Evolutionary conservation across 768 basidiomycete species (phyloP), one percentile per base, ranked within the genome.

Genomic region (Neoboletus brunneissimus): DNA sequence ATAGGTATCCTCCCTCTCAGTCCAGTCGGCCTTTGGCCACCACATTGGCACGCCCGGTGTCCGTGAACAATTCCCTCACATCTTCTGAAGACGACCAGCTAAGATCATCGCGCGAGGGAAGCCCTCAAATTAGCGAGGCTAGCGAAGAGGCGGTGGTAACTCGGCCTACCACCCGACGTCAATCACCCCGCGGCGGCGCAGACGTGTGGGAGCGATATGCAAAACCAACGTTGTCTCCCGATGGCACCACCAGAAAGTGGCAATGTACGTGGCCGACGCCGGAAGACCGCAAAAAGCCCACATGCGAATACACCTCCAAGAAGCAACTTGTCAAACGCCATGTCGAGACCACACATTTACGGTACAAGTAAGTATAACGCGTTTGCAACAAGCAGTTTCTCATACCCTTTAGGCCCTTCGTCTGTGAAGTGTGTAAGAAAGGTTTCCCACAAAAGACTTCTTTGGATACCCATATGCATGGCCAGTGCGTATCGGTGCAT

Each of bases 301-400:
- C 61, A 44, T 82, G 81, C 59, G 66, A 72, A 22, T 81, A 81
- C 58, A 65, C 67, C 34, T 73, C 78, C 25, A 83, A 84, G 64
- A 86, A 83, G 67, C 86, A 87, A 65, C 76, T 86, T 42, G 82
- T 88, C 55, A 87, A 86, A 67, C 78, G 87, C 27, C 87, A 88
- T 67, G 76, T 88, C 46, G 78, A 84, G 67, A 81, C 81, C 10
- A 81, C 79, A 15, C 87, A 88, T 64, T 66, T 88, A 45, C 76
- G 79, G 49, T 76, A 81, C 61, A 84, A 81, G 87, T 84, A 57
- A 57, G 82, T 58, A 40, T 64, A n/a, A 38, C 37, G 38, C 40
- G 32, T 52, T 64, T 44, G 48, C 51, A n/a, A 37, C n/a, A 44
- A 49, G 46, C 43, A n/a, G 25, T 38, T 43, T 54, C 64, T 66